Conservation (phyloP, 2,329 filamentous ascomycete species). For the Diatrype stigma region DNA sequence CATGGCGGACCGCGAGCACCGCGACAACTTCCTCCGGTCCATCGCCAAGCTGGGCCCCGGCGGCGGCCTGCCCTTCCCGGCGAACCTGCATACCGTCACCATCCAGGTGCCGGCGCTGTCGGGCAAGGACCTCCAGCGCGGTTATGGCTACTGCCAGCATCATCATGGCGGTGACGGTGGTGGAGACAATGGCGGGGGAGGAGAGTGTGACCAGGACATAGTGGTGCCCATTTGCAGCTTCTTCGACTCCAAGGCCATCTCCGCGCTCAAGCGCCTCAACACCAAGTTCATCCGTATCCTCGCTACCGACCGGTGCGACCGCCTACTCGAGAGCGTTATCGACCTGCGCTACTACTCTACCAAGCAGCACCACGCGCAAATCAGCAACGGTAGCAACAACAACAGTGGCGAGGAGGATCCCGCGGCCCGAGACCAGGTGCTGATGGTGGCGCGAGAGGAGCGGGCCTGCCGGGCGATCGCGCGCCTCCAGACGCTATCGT, state of each 20-base stretch:
- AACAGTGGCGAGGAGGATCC: conserved; percentile 2
- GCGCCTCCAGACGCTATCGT: conserved; percentile 11
- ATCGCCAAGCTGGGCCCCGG: conserved; percentile 32
- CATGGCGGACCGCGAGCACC: conserved; percentile 17
- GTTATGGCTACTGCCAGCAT: conserved; percentile 1
- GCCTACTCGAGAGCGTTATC: conserved; percentile 13
- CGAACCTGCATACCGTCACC: conserved; percentile 37
- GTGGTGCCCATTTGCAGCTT: conserved; percentile 36
- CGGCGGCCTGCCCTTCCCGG: conserved; percentile 9
- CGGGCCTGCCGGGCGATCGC: conserved; percentile 1
- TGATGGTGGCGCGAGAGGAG: conserved; percentile 2
- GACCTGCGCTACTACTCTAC: conserved; percentile 15
- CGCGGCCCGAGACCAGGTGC: conserved; percentile 11
- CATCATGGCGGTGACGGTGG: not conserved
- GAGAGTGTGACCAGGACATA: not conserved
- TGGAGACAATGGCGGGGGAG: not conserved
- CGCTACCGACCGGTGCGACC: conserved; percentile 21
- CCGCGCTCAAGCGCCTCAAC: conserved; percentile 28
- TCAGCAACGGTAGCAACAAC: not conserved
- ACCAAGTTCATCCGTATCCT: conserved; percentile 33
- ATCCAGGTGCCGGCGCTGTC: conserved; percentile 36
- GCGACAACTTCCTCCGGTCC: conserved; percentile 29
- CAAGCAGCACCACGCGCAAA: not conserved
- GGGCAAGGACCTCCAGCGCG: not conserved
- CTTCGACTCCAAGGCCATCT: conserved; percentile 26